Evolutionary conservation across 2,329 filamentous ascomycete species (phyloP), one percentile per base, ranked within the genome.

Genomic region (Sclerotinia subarctica): DNA sequence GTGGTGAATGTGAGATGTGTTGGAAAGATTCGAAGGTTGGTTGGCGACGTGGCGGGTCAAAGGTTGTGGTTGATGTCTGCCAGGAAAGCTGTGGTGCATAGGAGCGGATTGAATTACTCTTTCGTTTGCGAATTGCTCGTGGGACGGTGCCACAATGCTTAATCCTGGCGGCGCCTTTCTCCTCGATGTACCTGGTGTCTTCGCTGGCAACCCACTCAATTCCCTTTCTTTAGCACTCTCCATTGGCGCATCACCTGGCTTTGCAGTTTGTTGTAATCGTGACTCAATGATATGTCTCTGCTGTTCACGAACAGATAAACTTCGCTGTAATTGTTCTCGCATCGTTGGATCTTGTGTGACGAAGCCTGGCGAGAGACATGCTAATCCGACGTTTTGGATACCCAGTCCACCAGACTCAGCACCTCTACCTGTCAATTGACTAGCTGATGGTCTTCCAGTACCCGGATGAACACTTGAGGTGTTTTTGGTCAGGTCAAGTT

Each of bases 91-190:
- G 78, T 97, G 94, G 74, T 96, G 90, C 32, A 99, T 85, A 21
- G 95, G 95, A 10, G 95, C 95, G 5, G 95, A 99, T 80, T 99
- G 95, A 70, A 99, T 96, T 47, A 98, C 93, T 74, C 95, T 87
- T 83, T 99, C 95, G 76, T 93, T 89, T 74, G 94, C 92, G 77
- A 98, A 98, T 70, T 94, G 90, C 74, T 95, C 89, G 72, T 96
- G 93, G 7, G 93, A 93, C 1, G 95, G 95, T 35, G 95, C 91
- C n/a, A 96, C 91, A 73, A 99, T 99, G 68, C 93, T 96, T 60
- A 99, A 83, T 56, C 94, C 94, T 0, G 93, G 92, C 51, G 95
- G 95, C 8, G 91, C 90, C 77, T 92, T 93, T 78, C 93, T 88
- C 77, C 90, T 86, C 26, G 83, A 90, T 71, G 92, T 89, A 73